Conservation (phyloP, 192 early-diverging fungal species). For the Coemansia sp. region DNA sequence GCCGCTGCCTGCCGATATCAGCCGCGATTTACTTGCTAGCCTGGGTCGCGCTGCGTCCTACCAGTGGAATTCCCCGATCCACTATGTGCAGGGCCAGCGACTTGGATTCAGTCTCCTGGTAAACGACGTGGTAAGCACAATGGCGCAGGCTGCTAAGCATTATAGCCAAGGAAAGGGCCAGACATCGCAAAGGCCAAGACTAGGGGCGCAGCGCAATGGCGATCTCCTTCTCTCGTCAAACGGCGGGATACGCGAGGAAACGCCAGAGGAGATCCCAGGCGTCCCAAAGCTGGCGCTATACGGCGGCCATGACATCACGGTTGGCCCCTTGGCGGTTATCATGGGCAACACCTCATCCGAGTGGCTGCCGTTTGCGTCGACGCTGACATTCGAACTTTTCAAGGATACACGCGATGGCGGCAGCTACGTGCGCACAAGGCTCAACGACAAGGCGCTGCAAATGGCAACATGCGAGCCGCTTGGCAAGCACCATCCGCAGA, state of each 20-base stretch:
- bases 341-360: slow-evolving; percentile 16
- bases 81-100: slow-evolving; percentile 17
- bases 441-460: slow-evolving; percentile 33
- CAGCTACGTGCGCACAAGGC: slow-evolving; percentile 37
- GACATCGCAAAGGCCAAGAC: neutral
- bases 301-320: slow-evolving; percentile 37
- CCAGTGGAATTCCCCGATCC: slow-evolving; percentile 30
- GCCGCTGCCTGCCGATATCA: slow-evolving; percentile 28
- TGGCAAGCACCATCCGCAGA: slow-evolving; percentile 37
- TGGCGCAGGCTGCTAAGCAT: slow-evolving; percentile 24
- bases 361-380: slow-evolving; percentile 47
- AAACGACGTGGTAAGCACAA: slow-evolving; percentile 24
- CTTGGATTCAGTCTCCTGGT: slow-evolving; percentile 42
- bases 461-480: slow-evolving; percentile 29
- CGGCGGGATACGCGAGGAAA: slow-evolving; percentile 18
- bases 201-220: slow-evolving; percentile 21
- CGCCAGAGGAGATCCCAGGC: slow-evolving; percentile 8
- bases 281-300: slow-evolving; percentile 39
- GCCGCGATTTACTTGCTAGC: slow-evolving; percentile 12
- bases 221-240: slow-evolving; percentile 22
- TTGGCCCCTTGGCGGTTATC: slow-evolving; percentile 26
- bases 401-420: slow-evolving; percentile 9
- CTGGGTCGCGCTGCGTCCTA: slow-evolving; percentile 23
- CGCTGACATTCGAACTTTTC: slow-evolving; percentile 50
- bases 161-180: neutral